Evolutionary conservation across 2,329 filamentous ascomycete species (phyloP), one percentile per base, ranked within the genome.

Genomic region (Clathrospora elynae): DNA sequence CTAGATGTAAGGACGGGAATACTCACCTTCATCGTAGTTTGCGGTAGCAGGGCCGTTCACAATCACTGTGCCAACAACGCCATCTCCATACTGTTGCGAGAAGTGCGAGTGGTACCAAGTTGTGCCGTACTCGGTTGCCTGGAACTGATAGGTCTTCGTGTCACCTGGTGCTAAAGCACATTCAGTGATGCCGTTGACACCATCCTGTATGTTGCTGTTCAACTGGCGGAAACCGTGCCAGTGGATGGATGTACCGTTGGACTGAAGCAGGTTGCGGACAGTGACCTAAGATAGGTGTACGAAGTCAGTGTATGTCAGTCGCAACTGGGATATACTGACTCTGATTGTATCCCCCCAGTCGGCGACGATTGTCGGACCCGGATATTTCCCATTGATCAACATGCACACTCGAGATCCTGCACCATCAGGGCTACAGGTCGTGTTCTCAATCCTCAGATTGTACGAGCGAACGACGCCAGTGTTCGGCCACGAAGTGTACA

Each of bases 241-340:
- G 55, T 86, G 83, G 13, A 85, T 78, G n/a, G 74, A 75, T 5
- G 81, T 85, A 16, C 82, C 81, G 49, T 86, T 85, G 55, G 77
- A 61, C 14, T 71, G 66, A 68, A 78, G 46, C 35, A 68, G 41
- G 59, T 86, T 86, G 22, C 70, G 78, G 5, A 86, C 75, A 2
- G 62, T 81, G 48, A n/a, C n/a, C n/a, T n/a, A n/a, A n/a, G n/a
- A n/a, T n/a, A n/a, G n/a, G n/a, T n/a, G n/a, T n/a, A n/a, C n/a
- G n/a, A n/a, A n/a, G n/a, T n/a, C n/a, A n/a, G n/a, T n/a, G n/a
- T n/a, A n/a, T n/a, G n/a, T n/a, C n/a, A n/a, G n/a, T n/a, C n/a
- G n/a, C n/a, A n/a, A n/a, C n/a, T n/a, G n/a, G n/a, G n/a, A n/a
- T n/a, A n/a, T n/a, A n/a, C n/a, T n/a, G n/a, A 66, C 51, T 4